Conservation (phyloP, 2,329 filamentous ascomycete genomes). For the Plectosphaerella plurivora region DNA sequence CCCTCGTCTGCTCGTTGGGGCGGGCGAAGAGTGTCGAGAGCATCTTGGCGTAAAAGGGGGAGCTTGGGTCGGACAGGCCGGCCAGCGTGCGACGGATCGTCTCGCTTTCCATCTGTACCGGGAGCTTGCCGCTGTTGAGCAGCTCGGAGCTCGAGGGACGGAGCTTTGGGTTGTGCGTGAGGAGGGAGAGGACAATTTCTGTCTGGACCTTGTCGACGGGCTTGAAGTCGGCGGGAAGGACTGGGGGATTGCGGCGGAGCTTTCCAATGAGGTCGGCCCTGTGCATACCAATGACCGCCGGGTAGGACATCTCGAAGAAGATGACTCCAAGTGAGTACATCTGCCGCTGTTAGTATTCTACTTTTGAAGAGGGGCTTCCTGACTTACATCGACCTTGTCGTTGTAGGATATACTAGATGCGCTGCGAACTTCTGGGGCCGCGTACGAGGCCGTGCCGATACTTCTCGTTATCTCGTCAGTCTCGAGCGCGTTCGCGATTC, state of each 20-base stretch:
- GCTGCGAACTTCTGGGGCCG: slow-evolving; percentile 85
- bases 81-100: slow-evolving; percentile 79
- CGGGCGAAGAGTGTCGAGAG: slow-evolving; percentile 79
- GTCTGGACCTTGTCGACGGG: slow-evolving; percentile 67
- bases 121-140: slow-evolving; percentile 79
- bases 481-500: slow-evolving; percentile 33
- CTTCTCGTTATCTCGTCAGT: slow-evolving; percentile 64
- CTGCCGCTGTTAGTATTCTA: slow-evolving; percentile 25
- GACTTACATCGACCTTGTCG: slow-evolving; percentile 80
- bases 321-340: slow-evolving; percentile 98
- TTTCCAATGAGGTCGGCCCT: slow-evolving; percentile 60
- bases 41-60: slow-evolving; percentile 86
- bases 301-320: slow-evolving; percentile 95
- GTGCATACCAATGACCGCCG: slow-evolving; percentile 58
- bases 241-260: slow-evolving; percentile 63
- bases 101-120: slow-evolving; percentile 89
- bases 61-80: slow-evolving; percentile 74
- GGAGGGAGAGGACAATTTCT: slow-evolving; percentile 72
- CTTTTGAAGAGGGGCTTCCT: slow-evolving; percentile 3
- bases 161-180: slow-evolving; percentile 78
- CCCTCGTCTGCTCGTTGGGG: slow-evolving; percentile 72
- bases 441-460: slow-evolving; percentile 80
- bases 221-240: slow-evolving; percentile 70
- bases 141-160: slow-evolving; percentile 80
- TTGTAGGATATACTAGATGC: slow-evolving; percentile 74